Evolutionary conservation across 768 basidiomycete genomes (phyloP), one percentile per base, ranked within the genome.

Genomic region (Tulasnella sp.): DNA sequence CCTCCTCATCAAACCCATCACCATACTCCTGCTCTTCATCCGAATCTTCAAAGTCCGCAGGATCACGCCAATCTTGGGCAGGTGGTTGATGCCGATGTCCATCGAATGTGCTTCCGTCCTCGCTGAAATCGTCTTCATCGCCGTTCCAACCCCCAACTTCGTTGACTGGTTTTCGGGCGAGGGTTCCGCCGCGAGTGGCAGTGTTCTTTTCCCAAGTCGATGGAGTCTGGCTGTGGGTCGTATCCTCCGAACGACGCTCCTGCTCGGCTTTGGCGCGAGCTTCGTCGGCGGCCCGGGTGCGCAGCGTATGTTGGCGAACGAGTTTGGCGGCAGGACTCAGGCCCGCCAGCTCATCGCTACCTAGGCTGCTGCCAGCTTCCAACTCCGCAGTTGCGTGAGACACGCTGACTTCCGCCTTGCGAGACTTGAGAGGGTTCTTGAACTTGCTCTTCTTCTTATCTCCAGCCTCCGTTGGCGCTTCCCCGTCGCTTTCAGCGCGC

Each of bases 251-350:
- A 78, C 78, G 82, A 69, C 80, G 81, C 77, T 45, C 81, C 76
- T 1, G 81, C 79, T 0, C 86, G 2, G 85, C 86, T 68, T 85
- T 89, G 19, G 87, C 88, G 80, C 83, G 86, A 0, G 90, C 91
- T 37, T 91, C 91, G 19, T 90, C 91, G 81, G 91, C 91, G 12
- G 92, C 92, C 79, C 93, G 93, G 75, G 88, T 93, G 25, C 82
- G 78, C 77, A 97, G 88, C 5, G 96, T 97, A 82, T 97, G 95
- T 82, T 96, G 93, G 54, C 96, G 82, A 0, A 93, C 95, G 14
- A 97, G 87, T 82, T 92, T 91, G 2, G 96, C 96, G 19, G 96
- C 96, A 8, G 96, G 96, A 80, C 92, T 93, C 31, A 97, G 84
- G 9, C 94, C 96, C 71, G 87, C 89, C 85, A 93, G 83, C 76